Percentiles rank a stretch among this genome's conserved stretches.
These are phyloP conservation scores for Elymus sibiricus DNA, from an alignment of 176 grass and related monocot genomes.

Conservation along the genomic window DNA sequence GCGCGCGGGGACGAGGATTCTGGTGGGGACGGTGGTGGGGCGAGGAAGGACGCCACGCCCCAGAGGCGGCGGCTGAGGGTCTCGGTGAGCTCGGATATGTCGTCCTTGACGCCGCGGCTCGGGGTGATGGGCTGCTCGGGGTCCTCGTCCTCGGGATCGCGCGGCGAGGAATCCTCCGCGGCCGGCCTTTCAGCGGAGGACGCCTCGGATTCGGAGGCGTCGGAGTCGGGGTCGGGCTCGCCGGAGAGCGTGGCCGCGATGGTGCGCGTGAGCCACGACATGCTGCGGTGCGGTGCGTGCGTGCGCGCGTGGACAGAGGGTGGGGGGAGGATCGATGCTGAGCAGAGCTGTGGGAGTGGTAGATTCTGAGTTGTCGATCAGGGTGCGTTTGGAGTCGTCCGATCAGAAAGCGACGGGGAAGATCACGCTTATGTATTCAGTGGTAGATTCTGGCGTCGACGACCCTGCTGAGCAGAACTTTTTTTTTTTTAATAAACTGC, in stretches of 20 bases:
- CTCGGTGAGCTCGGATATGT: slow-evolving; percentile 72
- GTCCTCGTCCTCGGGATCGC: slow-evolving; percentile 21
- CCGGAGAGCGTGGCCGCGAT: slow-evolving; percentile 52
- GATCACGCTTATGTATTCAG: neutral
- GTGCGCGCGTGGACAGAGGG: neutral
- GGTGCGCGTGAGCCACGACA: slow-evolving; percentile 68
- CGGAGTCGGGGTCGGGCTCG: slow-evolving; percentile 27
- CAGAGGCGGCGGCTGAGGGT: slow-evolving; percentile 66
- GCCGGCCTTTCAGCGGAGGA: neutral
- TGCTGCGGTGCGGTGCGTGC: slow-evolving; percentile 2
- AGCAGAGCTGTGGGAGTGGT: neutral
- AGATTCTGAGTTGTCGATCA: neutral
- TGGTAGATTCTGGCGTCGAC: neutral
- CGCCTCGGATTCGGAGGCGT: neutral
- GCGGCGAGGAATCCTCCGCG: neutral
- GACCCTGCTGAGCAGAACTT: neutral
- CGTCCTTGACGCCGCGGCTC: slow-evolving; percentile 57
- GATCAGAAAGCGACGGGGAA: neutral
- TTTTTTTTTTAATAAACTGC: no score
- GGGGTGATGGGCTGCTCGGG: slow-evolving; percentile 40
- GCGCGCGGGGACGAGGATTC: slow-evolving; percentile 1
- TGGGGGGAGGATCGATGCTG: neutral
- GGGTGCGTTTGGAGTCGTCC: neutral
- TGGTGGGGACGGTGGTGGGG: neutral
- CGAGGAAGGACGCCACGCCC: slow-evolving; percentile 78